Percentiles rank a stretch among this genome's conserved stretches.
phyloP scores from a whole-genome alignment of 768 basidiomycete genomes.

The Hygrocybe coccinea region DNA sequence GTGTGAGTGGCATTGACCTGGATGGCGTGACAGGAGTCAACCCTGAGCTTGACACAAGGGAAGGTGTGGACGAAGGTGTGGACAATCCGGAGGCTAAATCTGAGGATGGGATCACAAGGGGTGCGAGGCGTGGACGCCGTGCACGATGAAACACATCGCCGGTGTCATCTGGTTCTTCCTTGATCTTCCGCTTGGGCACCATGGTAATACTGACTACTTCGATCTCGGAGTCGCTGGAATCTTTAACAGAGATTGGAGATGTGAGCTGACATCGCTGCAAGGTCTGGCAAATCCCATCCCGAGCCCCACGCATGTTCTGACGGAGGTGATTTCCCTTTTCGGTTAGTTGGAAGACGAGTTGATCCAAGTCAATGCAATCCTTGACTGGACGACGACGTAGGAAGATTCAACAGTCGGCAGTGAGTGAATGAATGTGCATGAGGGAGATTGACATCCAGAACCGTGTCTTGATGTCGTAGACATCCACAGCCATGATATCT shows the following conservation, averaged over 20 bases:
- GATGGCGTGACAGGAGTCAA: too few relatives aligned
- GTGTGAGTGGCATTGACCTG: conserved; percentile 43
- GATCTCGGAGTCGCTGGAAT: background rate
- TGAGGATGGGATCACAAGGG: conserved; percentile 31
- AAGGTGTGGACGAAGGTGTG: conserved; percentile 38
- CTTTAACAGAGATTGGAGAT: background rate
- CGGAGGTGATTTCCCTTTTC: background rate
- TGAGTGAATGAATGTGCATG: background rate
- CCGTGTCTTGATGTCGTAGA: background rate
- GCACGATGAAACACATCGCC: background rate
- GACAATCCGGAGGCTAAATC: conserved; percentile 50
- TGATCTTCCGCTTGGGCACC: background rate
- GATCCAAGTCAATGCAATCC: background rate
- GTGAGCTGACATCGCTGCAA: background rate
- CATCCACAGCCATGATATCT: background rate
- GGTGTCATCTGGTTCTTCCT: background rate
- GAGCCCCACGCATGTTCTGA: background rate
- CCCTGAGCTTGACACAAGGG: background rate
- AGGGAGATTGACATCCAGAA: background rate
- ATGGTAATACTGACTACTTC: background rate
- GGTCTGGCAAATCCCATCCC: background rate
- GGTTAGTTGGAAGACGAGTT: background rate
- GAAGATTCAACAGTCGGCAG: background rate
- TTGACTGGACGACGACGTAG: background rate
- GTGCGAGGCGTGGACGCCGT: background rate